These are phyloP conservation scores for Suillus americanus DNA, from an alignment of 768 basidiomycete genomes.

Conservation along the genomic window DNA sequence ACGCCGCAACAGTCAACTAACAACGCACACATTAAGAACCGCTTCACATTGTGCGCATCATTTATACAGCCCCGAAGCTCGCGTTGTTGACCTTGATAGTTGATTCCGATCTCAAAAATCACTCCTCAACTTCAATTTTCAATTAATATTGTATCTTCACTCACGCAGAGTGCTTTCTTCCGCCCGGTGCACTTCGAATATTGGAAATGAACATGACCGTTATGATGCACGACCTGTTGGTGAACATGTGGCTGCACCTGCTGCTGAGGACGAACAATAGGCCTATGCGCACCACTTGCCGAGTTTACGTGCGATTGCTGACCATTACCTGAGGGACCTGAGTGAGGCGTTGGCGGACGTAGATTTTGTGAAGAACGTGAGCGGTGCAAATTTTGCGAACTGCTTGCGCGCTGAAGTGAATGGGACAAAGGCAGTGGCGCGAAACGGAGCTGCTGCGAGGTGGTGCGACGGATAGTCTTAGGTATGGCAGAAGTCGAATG, in stretches of 20 bases:
- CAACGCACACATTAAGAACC: slow-evolving; percentile 62
- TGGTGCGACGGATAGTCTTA: slow-evolving; percentile 12
- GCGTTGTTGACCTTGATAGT: slow-evolving; percentile 75
- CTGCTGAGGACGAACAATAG: slow-evolving; percentile 5
- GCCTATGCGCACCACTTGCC: slow-evolving; percentile 12
- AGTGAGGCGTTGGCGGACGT: neutral
- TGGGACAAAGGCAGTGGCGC: slow-evolving; percentile 1
- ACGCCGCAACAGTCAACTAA: neutral
- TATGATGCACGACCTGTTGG: slow-evolving; percentile 3
- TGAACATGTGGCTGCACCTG: slow-evolving; percentile 9
- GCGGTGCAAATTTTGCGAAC: slow-evolving; percentile 6
- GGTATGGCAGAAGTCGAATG: slow-evolving; percentile 22
- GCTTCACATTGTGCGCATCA: slow-evolving; percentile 69
- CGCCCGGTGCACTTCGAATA: slow-evolving; percentile 52
- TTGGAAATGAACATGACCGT: slow-evolving; percentile 32
- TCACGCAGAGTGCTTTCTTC: slow-evolving; percentile 50
- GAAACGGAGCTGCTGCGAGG: slow-evolving; percentile 10
- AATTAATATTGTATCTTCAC: slow-evolving; percentile 9
- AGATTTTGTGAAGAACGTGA: neutral
- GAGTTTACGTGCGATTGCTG: slow-evolving; percentile 23
- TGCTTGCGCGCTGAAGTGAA: neutral
- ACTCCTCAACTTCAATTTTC: neutral
- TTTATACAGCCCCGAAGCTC: slow-evolving; percentile 80
- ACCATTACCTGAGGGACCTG: slow-evolving; percentile 11
- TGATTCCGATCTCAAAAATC: slow-evolving; percentile 67